Conservation (phyloP, 495 filamentous ascomycete species). For the Neurospora discreta region DNA sequence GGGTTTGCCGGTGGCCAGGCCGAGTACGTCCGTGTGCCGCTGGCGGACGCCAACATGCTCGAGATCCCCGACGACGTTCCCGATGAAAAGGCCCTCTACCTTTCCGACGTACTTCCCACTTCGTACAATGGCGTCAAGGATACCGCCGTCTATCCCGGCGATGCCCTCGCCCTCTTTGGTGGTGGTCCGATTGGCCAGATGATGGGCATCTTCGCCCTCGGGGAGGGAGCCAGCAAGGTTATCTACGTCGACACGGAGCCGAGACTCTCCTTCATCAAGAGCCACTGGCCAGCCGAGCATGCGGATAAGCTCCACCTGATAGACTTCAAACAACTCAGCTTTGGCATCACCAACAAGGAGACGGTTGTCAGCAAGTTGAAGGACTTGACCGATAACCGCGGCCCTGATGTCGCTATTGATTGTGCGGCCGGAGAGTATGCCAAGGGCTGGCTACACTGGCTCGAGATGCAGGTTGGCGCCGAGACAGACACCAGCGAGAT, state of each 20-base stretch:
- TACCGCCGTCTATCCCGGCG: constrained; percentile 66
- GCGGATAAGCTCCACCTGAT: constrained; percentile 29
- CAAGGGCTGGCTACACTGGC: constrained; percentile 70
- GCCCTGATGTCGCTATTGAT: constrained; percentile 71
- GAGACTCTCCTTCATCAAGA: constrained; percentile 55
- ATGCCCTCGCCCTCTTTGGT: constrained; percentile 79
- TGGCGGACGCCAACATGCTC: constrained; percentile 73
- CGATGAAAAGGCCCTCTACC: constrained; percentile 73
- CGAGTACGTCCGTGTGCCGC: constrained; percentile 76
- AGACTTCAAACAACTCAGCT: constrained; percentile 37
- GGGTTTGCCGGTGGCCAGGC: constrained; percentile 87
- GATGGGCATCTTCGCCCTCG: constrained; percentile 58
- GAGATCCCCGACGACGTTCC: constrained; percentile 70
- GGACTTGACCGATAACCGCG: constrained; percentile 53
- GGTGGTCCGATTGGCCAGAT: constrained; percentile 73
- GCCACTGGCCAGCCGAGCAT: constrained; percentile 42
- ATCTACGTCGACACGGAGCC: constrained; percentile 78
- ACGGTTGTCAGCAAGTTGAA: constrained; percentile 62
- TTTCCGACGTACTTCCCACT: constrained; percentile 71
- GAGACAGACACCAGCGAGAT: constrained; percentile 86
- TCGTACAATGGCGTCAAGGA: constrained; percentile 76
- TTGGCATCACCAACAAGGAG: constrained; percentile 34
- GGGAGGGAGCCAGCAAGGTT: constrained; percentile 61
- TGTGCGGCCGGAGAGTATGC: constrained; percentile 79
- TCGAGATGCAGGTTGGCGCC: constrained; percentile 59